Base-by-base conservation (phyloP, 306 rosid genomes). In the Hippophae rhamnoides region DNA sequence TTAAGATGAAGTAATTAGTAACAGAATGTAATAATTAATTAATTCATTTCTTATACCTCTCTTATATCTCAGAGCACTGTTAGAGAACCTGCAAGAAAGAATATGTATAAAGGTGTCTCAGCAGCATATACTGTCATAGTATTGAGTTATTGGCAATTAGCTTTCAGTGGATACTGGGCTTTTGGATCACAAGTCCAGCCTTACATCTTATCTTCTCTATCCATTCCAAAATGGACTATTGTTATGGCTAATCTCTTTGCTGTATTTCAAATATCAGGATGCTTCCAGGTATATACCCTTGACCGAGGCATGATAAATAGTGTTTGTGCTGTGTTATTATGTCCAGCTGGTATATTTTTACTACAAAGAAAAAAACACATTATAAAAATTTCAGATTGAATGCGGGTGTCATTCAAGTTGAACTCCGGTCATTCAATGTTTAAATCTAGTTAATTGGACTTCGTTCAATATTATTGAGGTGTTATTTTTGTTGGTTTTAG, bases 201-300 rank as follows among this genome's bases (percentile, higher is more conserved):
- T 58, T 81, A 86, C 50, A 74, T 86, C 66, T 68, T 86, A 53
- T 61, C 84, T 63, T 84, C 90, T 51, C 59, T 84, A 51, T 66
- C 74, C 40, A 64, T 41, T 60, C 95, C 90, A 57, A 72, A 81
- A 71, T 86, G 88, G 95, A 84, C 90, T 18, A 74, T 79, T 47
- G 73, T 79, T 40, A 79, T 86, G 95, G 90, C 90, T 53, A 86
- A 84, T 69, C 71, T 86, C 13, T 86, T 84, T 77, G 88, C 90
- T 58, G 82, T 87, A 45, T 41, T 84, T 56, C 95, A 86, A 67
- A 86, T 86, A 66, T 75, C 78, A 58, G 95, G 95, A 42, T 84
- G 95, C 74, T 86, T 74, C 77, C 90, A 84, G 86, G 90, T 84
- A 58, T 11, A 25, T 6, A 7, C 47, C 3, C 7, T 11, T 5